Percentiles rank a stretch among this genome's conserved stretches.
Evolutionary conservation across 805 yeast genomes (phyloP).

Genomic region (Candida odintsovae): DNA sequence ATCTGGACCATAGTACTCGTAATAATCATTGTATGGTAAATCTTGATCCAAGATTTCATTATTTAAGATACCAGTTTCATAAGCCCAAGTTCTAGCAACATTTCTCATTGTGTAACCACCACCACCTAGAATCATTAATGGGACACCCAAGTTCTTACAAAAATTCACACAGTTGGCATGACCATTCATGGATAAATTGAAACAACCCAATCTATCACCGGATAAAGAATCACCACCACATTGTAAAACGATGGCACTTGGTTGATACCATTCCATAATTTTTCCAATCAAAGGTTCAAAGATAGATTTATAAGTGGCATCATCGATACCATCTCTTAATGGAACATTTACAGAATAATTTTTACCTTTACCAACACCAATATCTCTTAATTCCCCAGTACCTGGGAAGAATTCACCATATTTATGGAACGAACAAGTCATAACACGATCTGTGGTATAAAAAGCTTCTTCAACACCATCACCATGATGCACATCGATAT

Average conservation of each 20-base stretch:
- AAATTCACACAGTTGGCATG: constrained; percentile 94
- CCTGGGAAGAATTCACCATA: constrained; percentile 97
- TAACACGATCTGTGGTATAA: constrained; percentile 88
- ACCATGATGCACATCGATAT: constrained; percentile 94
- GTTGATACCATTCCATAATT: constrained; percentile 51
- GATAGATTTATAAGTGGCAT: constrained; percentile 83
- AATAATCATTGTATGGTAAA: constrained; percentile 52
- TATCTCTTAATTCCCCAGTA: constrained; percentile 88
- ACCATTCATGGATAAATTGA: constrained; percentile 85
- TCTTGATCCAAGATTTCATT: constrained; percentile 58
- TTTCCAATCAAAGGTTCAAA: constrained; percentile 87
- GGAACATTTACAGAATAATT: constrained; percentile 90
- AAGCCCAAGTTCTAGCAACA: constrained; percentile 93
- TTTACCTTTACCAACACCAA: constrained; percentile 84
- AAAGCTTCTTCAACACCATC: constrained; percentile 98
- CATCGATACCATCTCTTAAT: constrained; percentile 91
- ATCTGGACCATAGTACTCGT: constrained; percentile 71
- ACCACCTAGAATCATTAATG: constrained; percentile 90
- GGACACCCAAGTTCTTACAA: constrained; percentile 83
- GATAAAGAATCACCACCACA: constrained; percentile 97
- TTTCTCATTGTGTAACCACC: constrained; percentile 98
- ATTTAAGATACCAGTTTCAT: constrained; percentile 78
- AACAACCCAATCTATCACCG: constrained; percentile 90
- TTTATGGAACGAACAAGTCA: constrained; percentile 95
- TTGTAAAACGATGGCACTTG: constrained; percentile 90